Evolutionary conservation across 1,284 basidiomycete genomes (phyloP), one percentile per base, ranked within the genome.

Genomic region (Leccinum fuscescens): DNA sequence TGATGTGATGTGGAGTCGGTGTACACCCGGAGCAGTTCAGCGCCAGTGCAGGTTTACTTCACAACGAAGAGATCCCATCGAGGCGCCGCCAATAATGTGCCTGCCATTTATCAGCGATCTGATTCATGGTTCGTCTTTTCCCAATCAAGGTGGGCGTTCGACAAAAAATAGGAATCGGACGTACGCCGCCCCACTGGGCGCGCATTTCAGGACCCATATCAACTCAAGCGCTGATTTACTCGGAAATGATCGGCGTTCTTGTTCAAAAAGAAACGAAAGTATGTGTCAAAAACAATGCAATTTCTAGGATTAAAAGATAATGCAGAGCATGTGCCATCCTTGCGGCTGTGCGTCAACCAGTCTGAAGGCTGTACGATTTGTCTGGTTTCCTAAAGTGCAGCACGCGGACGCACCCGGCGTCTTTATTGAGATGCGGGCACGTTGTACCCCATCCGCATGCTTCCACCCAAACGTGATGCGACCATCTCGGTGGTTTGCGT

Each of bases 231-330:
- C 31, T 42, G 52, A 52, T 59, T 59, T 56, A 59, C 37, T 46
- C 14, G 44, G 58, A 58, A 56, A 52, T 35, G 66, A 70, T 69
- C 56, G 54, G 35, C 64, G 4, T 55, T 42, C 35, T 52, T 17
- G 37, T 57, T 35, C 55, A 42, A 53, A 29, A 35, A 48, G 48
- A 55, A 39, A 53, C 14, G 24, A 24, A 33, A 11, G 24, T 17
- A 20, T 17, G 6, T 27, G 15, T 50, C 33, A 35, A 33, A 33
- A 39, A 15, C 17, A 52, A 33, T 17, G 31, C 17, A 20, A 52
- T 33, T 20, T 31, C 51, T 14, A 15, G 15, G 27, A 52, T 17
- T 50, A n/a, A 50, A 22, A 46, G 17, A 46, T 22, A 46, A 46
- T 46, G 20, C 20, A 46, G 20, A 46, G 12, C 44, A 22, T 46